phyloP scores from a whole-genome alignment of 2,329 filamentous ascomycete species.

The Ceratocystis papillata region DNA sequence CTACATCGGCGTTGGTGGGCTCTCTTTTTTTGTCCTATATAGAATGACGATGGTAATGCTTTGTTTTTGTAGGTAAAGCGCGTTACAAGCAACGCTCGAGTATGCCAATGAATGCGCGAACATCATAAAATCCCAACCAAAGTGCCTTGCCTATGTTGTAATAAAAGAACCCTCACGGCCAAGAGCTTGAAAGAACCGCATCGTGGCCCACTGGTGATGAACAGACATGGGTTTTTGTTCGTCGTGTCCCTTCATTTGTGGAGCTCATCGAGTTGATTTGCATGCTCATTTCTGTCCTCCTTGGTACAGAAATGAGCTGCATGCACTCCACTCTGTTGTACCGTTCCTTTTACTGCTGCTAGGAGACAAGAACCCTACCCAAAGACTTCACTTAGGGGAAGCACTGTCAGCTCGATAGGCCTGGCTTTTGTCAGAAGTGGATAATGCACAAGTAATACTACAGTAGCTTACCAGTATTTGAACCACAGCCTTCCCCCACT shows the following conservation, averaged over 20 bases:
- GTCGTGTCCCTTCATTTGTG: neutral
- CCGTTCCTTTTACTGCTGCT: neutral
- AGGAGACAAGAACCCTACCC: neutral
- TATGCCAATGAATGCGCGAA: neutral
- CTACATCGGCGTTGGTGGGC: no score
- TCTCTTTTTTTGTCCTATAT: neutral
- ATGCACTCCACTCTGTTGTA: neutral
- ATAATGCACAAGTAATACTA: no score
- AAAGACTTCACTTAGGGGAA: no score
- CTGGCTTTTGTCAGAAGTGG: no score
- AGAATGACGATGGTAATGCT: neutral
- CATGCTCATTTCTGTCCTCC: neutral
- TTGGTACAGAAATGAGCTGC: neutral
- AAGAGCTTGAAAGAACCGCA: neutral
- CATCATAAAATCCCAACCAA: no score
- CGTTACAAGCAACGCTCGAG: neutral
- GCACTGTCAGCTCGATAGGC: no score
- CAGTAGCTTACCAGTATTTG: slow-evolving; percentile 3
- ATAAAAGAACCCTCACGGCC: neutral
- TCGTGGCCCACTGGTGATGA: neutral
- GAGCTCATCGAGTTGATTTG: neutral
- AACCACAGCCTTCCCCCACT: slow-evolving; percentile 7
- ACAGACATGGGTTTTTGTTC: neutral
- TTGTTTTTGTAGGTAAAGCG: neutral
- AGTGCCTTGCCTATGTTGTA: no score